A percentile compares a stretch with the other conserved stretches of the same genome.
Evolutionary conservation across 441 rosid species (phyloP).

Genomic region (Theobroma grandiflorum): DNA sequence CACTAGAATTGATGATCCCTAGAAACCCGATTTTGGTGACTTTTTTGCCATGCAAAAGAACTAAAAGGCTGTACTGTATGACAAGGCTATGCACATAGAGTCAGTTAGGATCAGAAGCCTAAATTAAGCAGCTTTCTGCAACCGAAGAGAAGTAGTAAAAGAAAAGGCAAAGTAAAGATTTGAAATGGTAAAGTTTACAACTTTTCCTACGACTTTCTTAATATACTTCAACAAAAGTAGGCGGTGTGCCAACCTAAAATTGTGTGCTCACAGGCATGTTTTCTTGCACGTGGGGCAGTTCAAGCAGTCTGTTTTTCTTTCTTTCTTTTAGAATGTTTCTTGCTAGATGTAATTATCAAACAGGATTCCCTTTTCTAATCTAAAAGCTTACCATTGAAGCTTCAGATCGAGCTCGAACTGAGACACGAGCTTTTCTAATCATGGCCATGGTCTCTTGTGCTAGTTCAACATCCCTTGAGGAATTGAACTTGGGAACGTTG

Average conservation of each 20-base stretch:
- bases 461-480: slow-evolving; percentile 30
- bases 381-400: slow-evolving; percentile 44
- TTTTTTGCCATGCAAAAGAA: background rate
- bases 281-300: slow-evolving; percentile 1
- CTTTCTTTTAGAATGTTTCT: background rate
- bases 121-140: background rate
- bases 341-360: slow-evolving; percentile 6
- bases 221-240: slow-evolving; percentile 36
- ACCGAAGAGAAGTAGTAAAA: background rate
- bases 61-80: background rate
- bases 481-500: slow-evolving; percentile 31
- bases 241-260: slow-evolving; percentile 27
- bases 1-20: background rate
- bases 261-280: slow-evolving; percentile 19
- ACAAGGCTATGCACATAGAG: background rate
- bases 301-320: background rate
- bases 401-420: slow-evolving; percentile 58
- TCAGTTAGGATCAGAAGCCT: background rate
- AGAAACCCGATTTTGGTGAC: background rate
- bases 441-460: slow-evolving; percentile 40
- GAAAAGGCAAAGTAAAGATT: background rate
- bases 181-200: background rate
- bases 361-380: background rate
- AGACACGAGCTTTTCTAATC: slow-evolving; percentile 60
- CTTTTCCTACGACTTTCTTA: slow-evolving; percentile 11